phyloP scores from a whole-genome alignment of 805 yeast genomes.

The Wickerhamiella dianesei region DNA sequence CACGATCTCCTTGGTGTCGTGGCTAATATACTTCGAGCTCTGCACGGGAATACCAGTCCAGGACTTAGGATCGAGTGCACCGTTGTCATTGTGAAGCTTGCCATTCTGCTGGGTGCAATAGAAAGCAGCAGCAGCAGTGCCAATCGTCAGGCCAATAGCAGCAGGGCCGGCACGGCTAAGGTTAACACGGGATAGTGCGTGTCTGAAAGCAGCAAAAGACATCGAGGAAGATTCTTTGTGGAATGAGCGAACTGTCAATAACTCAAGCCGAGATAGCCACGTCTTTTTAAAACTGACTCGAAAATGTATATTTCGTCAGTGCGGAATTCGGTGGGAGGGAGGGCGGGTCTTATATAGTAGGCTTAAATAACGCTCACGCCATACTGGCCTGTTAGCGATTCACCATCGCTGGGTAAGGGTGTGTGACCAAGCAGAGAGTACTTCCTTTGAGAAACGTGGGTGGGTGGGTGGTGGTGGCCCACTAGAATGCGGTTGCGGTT shows the following conservation, averaged over 20 bases:
- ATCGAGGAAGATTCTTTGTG: constrained; percentile 9
- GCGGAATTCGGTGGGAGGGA: background rate
- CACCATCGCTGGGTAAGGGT: constrained; percentile 17
- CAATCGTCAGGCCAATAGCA: constrained; percentile 29
- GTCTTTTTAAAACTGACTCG: too few relatives aligned
- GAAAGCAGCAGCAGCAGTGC: constrained; percentile 33
- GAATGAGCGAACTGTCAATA: too few relatives aligned
- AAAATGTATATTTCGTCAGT: too few relatives aligned
- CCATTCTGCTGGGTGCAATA: constrained; percentile 25
- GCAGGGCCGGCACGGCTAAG: constrained; percentile 4
- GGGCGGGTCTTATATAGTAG: background rate
- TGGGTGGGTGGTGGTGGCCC: background rate
- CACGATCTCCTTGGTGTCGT: constrained; percentile 44
- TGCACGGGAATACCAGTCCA: constrained; percentile 23
- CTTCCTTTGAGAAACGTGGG: background rate
- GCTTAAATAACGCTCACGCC: background rate
- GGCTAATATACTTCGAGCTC: constrained; percentile 17
- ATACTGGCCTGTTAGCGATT: background rate
- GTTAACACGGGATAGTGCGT: constrained; percentile 6
- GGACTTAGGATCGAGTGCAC: constrained; percentile 21
- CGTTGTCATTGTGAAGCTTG: constrained; percentile 17
- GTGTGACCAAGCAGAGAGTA: background rate
- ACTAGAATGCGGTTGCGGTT: background rate
- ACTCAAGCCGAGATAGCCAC: too few relatives aligned
- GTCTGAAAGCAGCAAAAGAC: background rate